Conservation (phyloP, 176 grass and related monocot genomes). For the Avena insularis region DNA sequence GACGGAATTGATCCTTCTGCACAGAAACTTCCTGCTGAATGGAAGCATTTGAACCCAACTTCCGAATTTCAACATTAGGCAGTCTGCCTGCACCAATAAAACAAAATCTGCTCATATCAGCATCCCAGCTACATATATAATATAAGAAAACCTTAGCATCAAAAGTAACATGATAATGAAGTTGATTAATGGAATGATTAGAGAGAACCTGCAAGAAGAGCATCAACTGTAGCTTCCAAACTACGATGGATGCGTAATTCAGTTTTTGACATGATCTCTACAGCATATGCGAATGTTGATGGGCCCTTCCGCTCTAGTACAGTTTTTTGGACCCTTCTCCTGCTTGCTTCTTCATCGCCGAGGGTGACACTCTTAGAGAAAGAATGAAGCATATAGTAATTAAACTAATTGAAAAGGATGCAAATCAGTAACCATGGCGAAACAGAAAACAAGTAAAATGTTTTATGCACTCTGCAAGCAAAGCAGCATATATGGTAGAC, state of each 20-base stretch:
- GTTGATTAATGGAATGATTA: conserved; percentile 31
- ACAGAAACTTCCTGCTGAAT: conserved; percentile 47
- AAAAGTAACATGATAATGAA: conserved; percentile 31
- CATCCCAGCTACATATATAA: background rate
- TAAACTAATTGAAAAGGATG: conserved; percentile 2
- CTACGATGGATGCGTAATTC: conserved; percentile 72
- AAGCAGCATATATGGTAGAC: background rate
- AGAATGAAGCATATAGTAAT: conserved; percentile 23
- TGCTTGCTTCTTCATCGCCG: conserved; percentile 87
- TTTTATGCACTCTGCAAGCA: background rate
- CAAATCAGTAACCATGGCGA: background rate
- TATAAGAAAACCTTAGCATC: background rate
- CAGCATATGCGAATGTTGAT: conserved; percentile 88
- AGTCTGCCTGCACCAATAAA: conserved; percentile 60
- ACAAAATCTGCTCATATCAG: background rate
- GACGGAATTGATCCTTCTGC: conserved; percentile 43
- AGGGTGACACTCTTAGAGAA: conserved; percentile 77
- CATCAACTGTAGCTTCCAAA: conserved; percentile 85
- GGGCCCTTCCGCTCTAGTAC: conserved; percentile 82
- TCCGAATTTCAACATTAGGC: conserved; percentile 80
- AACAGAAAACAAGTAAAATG: background rate
- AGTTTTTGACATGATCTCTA: conserved; percentile 91
- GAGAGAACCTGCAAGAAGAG: conserved; percentile 79
- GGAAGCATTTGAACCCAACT: conserved; percentile 46
- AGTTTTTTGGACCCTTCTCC: conserved; percentile 91